Evolutionary conservation across 768 basidiomycete species (phyloP).

Genomic region (Rhizopogon vinicolor): DNA sequence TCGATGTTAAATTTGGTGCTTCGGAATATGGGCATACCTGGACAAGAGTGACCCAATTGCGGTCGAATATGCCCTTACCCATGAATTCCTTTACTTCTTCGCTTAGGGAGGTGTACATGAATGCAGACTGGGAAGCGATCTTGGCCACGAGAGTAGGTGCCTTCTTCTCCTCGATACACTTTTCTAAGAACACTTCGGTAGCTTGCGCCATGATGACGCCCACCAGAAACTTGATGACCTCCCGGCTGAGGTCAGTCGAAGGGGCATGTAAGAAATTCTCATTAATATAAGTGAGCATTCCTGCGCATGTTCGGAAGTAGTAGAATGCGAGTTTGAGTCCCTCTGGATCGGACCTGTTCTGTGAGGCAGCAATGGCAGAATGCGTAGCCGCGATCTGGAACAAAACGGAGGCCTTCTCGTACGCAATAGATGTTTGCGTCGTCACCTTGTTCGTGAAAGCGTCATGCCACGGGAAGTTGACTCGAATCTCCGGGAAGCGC

Average conservation of each 20-base stretch:
- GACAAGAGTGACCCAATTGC: slow-evolving; percentile 87
- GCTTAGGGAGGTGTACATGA: slow-evolving; percentile 72
- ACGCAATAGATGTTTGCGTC: slow-evolving; percentile 94
- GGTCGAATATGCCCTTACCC: slow-evolving; percentile 92
- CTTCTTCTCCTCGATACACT: slow-evolving; percentile 92
- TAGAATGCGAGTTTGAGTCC: slow-evolving; percentile 92
- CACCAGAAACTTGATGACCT: slow-evolving; percentile 91
- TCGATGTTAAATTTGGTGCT: background rate
- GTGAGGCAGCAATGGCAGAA: slow-evolving; percentile 82
- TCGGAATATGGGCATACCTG: slow-evolving; percentile 45
- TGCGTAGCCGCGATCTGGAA: slow-evolving; percentile 96
- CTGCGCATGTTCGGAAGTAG: slow-evolving; percentile 85
- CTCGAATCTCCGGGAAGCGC: slow-evolving; percentile 93
- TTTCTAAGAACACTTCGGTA: slow-evolving; percentile 95
- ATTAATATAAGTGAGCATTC: slow-evolving; percentile 98
- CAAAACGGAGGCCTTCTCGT: slow-evolving; percentile 95
- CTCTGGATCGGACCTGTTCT: slow-evolving; percentile 85
- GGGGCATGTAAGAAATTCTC: slow-evolving; percentile 99
- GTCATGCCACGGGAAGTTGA: slow-evolving; percentile 95
- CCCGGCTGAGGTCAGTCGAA: slow-evolving; percentile 88
- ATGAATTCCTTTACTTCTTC: slow-evolving; percentile 97
- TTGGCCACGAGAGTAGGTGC: slow-evolving; percentile 71
- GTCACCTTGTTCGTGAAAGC: slow-evolving; percentile 94
- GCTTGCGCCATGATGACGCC: slow-evolving; percentile 90
- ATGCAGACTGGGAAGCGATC: slow-evolving; percentile 78